Conservation (phyloP, 2,329 filamentous ascomycete species). For the Arthrobotrys entomopaga region DNA sequence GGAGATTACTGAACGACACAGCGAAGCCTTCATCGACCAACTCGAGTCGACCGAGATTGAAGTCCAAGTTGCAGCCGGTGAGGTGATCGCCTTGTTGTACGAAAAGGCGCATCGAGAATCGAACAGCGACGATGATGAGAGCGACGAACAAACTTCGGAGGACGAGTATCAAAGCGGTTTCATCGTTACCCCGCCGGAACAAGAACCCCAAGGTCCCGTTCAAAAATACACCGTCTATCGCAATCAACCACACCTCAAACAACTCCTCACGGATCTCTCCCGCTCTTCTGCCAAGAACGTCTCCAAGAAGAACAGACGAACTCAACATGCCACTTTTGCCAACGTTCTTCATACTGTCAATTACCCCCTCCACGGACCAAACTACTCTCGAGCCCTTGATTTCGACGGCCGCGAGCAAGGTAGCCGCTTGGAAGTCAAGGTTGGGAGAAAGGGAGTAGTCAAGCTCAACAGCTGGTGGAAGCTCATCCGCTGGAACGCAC, state of each 20-base stretch:
- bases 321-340: slow-evolving; percentile 73
- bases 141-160: slow-evolving; percentile 60
- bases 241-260: slow-evolving; percentile 70
- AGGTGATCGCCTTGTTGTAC: slow-evolving; percentile 83
- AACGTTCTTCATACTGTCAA: slow-evolving; percentile 75
- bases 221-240: slow-evolving; percentile 76
- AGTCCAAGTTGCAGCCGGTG: slow-evolving; percentile 80
- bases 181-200: slow-evolving; percentile 61
- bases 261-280: slow-evolving; percentile 70
- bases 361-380: slow-evolving; percentile 73
- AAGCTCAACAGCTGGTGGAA: slow-evolving; percentile 80
- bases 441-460: slow-evolving; percentile 70
- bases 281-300: slow-evolving; percentile 71
- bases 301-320: slow-evolving; percentile 74
- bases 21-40: slow-evolving; percentile 86
- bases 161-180: slow-evolving; percentile 52
- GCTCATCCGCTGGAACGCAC: slow-evolving; percentile 70
- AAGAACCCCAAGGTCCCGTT: slow-evolving; percentile 60
- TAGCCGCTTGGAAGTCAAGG: slow-evolving; percentile 71
- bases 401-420: slow-evolving; percentile 71
- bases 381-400: slow-evolving; percentile 73
- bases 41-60: slow-evolving; percentile 77
- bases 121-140: slow-evolving; percentile 64
- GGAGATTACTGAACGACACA: slow-evolving; percentile 74
- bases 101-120: slow-evolving; percentile 73